Base-by-base conservation (phyloP, 2,329 filamentous ascomycete species). In the Aspergillus hiratsukae region DNA sequence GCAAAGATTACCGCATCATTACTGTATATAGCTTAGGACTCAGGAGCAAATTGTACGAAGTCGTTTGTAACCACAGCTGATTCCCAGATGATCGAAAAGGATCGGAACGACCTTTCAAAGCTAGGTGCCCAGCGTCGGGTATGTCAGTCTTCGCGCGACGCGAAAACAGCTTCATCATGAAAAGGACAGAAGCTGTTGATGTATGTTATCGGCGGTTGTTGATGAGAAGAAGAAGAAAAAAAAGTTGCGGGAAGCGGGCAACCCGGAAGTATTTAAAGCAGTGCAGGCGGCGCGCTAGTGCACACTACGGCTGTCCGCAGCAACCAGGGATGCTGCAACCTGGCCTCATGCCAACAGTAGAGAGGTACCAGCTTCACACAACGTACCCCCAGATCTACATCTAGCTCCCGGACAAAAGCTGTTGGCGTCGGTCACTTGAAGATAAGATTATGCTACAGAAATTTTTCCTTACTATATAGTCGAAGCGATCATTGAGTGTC, bases 61-160 rank as follows among this genome's bases (percentile, higher is more conserved):
- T 49, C 49, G 52, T 56, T 58, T 75, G 83, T 88, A 79, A 85
- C 85, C 85, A 79, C 84, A 81, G 83, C 85, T 88, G 85, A 88
- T 88, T 88, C 85, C 85, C 80, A 81, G 78, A 75, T 80, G 81
- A 76, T 87, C 84, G 80, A 75, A 64, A 75, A 80, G 78, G 75
- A 79, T 82, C 81, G 75, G 74, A 83, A 86, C 76, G 82, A 83
- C 79, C 78, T 77, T 81, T 86, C 83, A 82, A 85, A 81, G 76
- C 76, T 82, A 81, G 85, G 85, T 83, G 85, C 85, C 85, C 85
- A 88, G 85, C 84, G 79, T 87, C 82, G 83, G 84, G 84, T 81
- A 66, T 65, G 77, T 79, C 77, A 62, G 66, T 88, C 83, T 88
- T 75, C 84, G 85, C 84, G 71, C 83, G 85, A 85, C 82, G 81